Base-by-base conservation (phyloP, 73 alveolate species). In the Breviolum minutum region DNA sequence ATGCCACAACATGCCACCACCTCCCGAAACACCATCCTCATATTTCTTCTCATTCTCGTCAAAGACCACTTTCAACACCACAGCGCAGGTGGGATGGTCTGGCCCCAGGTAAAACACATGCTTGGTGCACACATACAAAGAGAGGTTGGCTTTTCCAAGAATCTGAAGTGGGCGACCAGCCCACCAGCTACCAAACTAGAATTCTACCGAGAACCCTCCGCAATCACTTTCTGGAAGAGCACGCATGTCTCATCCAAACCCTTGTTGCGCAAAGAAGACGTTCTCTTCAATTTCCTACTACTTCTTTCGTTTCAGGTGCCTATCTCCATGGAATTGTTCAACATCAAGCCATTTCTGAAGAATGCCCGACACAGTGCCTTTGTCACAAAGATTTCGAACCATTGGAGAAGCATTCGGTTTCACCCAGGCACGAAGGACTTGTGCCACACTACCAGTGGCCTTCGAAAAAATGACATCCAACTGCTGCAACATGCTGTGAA, bases 371-470 rank as follows among this genome's bases (percentile, higher is more conserved):
- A 40, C 54, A 40, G 54, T 40, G 71, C 93, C 69, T 84, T 24
- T 27, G 26, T 60, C 26, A 20, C 86, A 77, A n/a, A 77, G 86
- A 11, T 77, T 62, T 12, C 86, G 86, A 19, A 77, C 86, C 24
- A 22, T 22, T 4, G 86, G 22, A 26, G 86, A 77, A 20, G 86
- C 86, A 8, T 29, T 63, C 26, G 86, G 86, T 27, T 30, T 88
- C 73, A 88, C 95, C 95, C 77, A 66, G 70, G 95, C 95, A 12
- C 61, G 69, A 14, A 88, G 63, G 62, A 88, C 95, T 70, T 88
- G 95, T 17, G 95, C 95, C 84, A 88, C 95, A 26, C 86, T 69
- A 19, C 95, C 95, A 20, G 95, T 88, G 70, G 95, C 95, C 95
- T 82, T 70, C 19, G 71, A 66, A 26, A 26, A 26, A 13, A 24